phyloP scores from a whole-genome alignment of 139 green algal species.

The Chlorella ohadii region DNA sequence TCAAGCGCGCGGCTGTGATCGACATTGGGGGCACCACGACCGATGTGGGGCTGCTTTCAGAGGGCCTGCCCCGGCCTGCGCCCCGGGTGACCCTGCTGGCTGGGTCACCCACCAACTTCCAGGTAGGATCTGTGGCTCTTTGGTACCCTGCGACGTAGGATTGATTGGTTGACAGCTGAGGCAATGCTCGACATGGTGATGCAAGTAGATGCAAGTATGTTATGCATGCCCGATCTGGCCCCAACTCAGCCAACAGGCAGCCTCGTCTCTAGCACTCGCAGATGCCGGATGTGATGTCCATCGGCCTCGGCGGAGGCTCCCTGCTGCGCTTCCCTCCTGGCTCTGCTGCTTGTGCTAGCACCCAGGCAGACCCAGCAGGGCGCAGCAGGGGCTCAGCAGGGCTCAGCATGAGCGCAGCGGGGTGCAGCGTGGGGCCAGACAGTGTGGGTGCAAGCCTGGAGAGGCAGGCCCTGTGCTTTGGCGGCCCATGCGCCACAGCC shows the following conservation, averaged over 20 bases:
- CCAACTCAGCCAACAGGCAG: no score
- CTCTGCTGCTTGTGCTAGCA: not conserved
- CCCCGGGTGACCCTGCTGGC: slow-evolving; percentile 7
- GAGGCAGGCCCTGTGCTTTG: slow-evolving; percentile 29
- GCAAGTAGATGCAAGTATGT: no score
- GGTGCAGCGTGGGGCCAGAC: slow-evolving; percentile 46
- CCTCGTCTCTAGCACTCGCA: no score
- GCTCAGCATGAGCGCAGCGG: no score
- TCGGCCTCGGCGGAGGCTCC: slow-evolving; percentile 47
- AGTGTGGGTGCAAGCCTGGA: slow-evolving; percentile 44
- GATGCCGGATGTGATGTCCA: slow-evolving; percentile 48
- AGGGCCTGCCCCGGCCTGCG: slow-evolving; percentile 41
- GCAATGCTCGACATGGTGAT: no score
- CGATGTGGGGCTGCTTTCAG: slow-evolving; percentile 43
- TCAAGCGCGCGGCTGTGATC: slow-evolving; percentile 42
- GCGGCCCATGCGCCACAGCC: slow-evolving; percentile 38
- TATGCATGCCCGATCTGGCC: no score
- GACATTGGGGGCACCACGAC: slow-evolving; percentile 64
- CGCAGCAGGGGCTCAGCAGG: no score
- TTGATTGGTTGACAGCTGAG: no score
- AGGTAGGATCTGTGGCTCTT: not conserved
- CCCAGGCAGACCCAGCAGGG: no score
- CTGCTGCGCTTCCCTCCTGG: not conserved
- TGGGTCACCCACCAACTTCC: slow-evolving; percentile 41
- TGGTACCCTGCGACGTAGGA: not conserved